Evolutionary conservation across 176 grass and related monocot genomes (phyloP).

Genomic region (Musa acuminata): DNA sequence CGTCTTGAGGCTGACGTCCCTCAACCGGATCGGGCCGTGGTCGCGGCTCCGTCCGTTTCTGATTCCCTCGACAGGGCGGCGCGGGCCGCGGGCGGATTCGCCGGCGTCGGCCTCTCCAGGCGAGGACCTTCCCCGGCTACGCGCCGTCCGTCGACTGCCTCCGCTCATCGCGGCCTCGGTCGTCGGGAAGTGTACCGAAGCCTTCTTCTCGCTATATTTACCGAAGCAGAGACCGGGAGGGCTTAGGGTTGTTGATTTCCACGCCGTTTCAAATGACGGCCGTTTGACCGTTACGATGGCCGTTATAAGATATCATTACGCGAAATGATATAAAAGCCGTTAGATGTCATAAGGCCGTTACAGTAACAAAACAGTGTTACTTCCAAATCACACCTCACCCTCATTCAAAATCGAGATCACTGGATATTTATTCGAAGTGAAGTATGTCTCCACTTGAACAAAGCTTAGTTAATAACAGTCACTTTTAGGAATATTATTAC

Average conservation of each 20-base stretch:
- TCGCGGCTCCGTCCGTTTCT: slow-evolving; percentile 19
- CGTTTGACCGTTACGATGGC: neutral
- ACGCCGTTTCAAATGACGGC: no score
- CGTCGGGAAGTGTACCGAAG: no score
- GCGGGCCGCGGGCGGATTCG: slow-evolving; percentile 4
- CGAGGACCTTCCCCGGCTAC: slow-evolving; percentile 21
- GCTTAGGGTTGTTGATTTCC: neutral
- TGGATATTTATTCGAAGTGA: no score
- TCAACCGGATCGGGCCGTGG: slow-evolving; percentile 44
- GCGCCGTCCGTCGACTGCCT: slow-evolving; percentile 23
- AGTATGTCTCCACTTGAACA: no score
- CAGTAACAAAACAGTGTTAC: no score
- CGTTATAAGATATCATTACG: neutral
- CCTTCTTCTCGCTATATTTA: neutral
- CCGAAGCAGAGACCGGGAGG: neutral
- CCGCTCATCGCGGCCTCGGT: slow-evolving; percentile 11
- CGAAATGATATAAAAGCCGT: no score
- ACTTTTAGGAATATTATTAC: no score
- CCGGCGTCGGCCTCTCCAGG: slow-evolving; percentile 18
- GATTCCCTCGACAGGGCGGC: slow-evolving; percentile 19
- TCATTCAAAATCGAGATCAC: no score
- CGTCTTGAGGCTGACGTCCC: slow-evolving; percentile 40
- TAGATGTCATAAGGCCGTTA: no score
- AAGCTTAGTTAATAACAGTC: no score
- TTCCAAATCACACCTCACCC: no score